Evolutionary conservation across 768 basidiomycete genomes (phyloP).

Genomic region (Russula earlei): DNA sequence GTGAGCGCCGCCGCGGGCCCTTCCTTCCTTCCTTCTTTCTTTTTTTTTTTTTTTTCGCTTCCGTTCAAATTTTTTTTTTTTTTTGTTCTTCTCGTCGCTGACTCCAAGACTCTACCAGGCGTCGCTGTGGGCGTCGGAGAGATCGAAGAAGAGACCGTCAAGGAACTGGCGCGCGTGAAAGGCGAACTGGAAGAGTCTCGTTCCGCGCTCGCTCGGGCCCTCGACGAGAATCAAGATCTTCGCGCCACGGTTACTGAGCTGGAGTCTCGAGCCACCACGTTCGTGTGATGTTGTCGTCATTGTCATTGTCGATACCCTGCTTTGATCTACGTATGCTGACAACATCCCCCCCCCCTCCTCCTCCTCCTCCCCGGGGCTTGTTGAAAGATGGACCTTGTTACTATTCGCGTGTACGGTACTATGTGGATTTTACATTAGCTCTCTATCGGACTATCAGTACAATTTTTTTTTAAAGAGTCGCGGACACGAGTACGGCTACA

Average conservation of each 20-base stretch:
- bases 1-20: slow-evolving; percentile 28
- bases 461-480: neutral
- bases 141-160: slow-evolving; percentile 44
- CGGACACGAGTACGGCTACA: neutral
- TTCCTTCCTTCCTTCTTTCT: no score
- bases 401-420: neutral
- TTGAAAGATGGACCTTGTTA: neutral
- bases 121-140: slow-evolving; percentile 71
- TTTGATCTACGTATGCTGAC: neutral
- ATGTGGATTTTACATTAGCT: neutral
- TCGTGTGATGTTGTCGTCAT: neutral
- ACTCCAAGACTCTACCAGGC: slow-evolving; percentile 41
- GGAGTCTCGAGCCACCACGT: neutral
- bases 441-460: neutral
- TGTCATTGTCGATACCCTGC: no score
- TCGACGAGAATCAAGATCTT: slow-evolving; percentile 48
- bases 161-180: slow-evolving; percentile 41
- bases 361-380: neutral
- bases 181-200: slow-evolving; percentile 38
- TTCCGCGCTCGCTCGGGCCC: slow-evolving; percentile 35
- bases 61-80: slow-evolving; percentile 33
- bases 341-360: no score
- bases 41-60: neutral
- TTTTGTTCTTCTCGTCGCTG: no score
- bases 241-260: slow-evolving; percentile 2